Conservation (phyloP, 805 yeast species). For the Myxozyma mucilagina region DNA sequence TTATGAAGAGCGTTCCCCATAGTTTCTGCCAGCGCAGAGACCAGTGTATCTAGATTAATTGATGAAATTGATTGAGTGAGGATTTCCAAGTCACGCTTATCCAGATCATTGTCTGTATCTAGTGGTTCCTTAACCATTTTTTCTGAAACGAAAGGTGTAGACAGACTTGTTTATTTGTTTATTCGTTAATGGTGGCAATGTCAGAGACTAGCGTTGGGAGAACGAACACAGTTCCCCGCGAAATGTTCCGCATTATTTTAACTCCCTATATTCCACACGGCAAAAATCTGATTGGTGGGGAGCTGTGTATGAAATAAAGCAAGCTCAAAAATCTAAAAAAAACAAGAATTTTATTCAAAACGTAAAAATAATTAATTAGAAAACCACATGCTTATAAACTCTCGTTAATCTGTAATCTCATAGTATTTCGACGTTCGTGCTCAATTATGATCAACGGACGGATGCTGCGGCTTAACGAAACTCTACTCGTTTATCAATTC, state of each 20-base stretch:
- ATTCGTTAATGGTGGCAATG: neutral
- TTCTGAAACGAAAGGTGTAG: neutral
- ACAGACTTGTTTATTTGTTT: too few species aligned
- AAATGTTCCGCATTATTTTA: neutral
- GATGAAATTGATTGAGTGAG: conserved; percentile 18
- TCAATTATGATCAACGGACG: too few species aligned
- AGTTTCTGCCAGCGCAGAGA: conserved; percentile 15
- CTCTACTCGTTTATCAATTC: neutral
- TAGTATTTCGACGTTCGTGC: too few species aligned
- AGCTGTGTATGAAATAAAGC: too few species aligned
- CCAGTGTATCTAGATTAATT: conserved; percentile 16
- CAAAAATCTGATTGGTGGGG: too few species aligned
- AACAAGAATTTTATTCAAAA: too few species aligned
- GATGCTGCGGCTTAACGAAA: too few species aligned
- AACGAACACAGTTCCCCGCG: neutral
- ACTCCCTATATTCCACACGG: neutral
- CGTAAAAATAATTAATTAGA: too few species aligned
- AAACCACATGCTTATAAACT: too few species aligned
- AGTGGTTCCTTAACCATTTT: neutral
- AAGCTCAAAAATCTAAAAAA: too few species aligned
- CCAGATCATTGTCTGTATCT: neutral
- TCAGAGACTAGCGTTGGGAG: neutral
- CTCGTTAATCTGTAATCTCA: too few species aligned
- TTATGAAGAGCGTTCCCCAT: conserved; percentile 20
- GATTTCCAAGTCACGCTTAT: conserved; percentile 20